Conservation (phyloP, 176 grass and related monocot genomes). For the Oryza punctata region DNA sequence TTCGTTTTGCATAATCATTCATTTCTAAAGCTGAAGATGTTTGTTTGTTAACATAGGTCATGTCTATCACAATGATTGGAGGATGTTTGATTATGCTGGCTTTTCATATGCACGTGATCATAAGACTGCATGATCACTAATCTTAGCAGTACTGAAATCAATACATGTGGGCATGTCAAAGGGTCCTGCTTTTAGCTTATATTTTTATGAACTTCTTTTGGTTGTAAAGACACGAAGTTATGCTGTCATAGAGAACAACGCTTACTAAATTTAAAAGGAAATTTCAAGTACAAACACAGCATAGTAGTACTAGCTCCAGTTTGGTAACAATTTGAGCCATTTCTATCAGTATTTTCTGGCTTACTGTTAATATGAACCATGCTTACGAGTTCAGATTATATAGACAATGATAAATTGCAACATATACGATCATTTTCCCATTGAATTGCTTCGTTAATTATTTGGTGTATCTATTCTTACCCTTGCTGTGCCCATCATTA, state of each 20-base stretch:
- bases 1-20: conserved; percentile 33
- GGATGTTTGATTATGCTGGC: conserved; percentile 14
- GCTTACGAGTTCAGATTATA: conserved; percentile 2
- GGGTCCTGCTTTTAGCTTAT: neutral
- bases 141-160: neutral
- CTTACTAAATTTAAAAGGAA: neutral
- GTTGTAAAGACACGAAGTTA: neutral
- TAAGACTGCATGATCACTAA: neutral
- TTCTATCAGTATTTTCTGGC: neutral
- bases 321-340: neutral
- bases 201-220: neutral
- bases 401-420: neutral
- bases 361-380: neutral
- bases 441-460: neutral
- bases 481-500: conserved; percentile 29
- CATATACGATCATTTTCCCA: neutral
- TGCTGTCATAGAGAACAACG: neutral
- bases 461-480: conserved; percentile 32
- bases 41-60: conserved; percentile 6
- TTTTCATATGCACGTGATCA: neutral
- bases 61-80: conserved; percentile 12
- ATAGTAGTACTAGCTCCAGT: neutral
- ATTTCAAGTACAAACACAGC: neutral
- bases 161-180: neutral
- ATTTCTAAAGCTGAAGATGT: conserved; percentile 18